Evolutionary conservation across 75 land plant genomes (phyloP).

Genomic region (Adiantum capillusveneris): DNA sequence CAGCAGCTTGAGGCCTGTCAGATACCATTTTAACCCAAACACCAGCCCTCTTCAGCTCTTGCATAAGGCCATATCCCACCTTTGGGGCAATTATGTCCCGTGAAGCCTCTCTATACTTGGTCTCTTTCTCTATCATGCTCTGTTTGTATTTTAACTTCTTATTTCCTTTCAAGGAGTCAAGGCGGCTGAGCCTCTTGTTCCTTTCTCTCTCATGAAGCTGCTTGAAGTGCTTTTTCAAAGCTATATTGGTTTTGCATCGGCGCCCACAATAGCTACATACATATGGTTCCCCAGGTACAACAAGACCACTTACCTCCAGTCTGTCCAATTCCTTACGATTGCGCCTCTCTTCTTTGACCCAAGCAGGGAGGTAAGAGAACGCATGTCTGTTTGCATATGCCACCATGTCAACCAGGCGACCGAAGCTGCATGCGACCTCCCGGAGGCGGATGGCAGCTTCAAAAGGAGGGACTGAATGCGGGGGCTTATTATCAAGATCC

Average conservation of each 20-base stretch:
- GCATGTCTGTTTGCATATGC: slow-evolving; percentile 73
- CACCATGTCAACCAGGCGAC: slow-evolving; percentile 38
- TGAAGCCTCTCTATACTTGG: slow-evolving; percentile 52
- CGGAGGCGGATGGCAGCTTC: slow-evolving; percentile 58
- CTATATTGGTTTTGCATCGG: slow-evolving; percentile 42
- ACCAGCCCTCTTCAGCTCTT: slow-evolving; percentile 61
- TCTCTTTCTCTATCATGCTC: slow-evolving; percentile 48
- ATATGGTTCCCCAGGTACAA: slow-evolving; percentile 32
- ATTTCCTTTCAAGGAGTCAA: slow-evolving; percentile 49
- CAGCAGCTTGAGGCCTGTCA: slow-evolving; percentile 51
- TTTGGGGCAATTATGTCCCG: slow-evolving; percentile 39
- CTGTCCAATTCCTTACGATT: slow-evolving; percentile 33
- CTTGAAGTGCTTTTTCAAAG: slow-evolving; percentile 63
- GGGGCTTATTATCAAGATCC: slow-evolving; percentile 84
- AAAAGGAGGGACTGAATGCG: slow-evolving; percentile 41
- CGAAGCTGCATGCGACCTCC: slow-evolving; percentile 44
- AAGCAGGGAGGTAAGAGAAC: slow-evolving; percentile 39
- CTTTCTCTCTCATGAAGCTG: slow-evolving; percentile 78
- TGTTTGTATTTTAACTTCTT: slow-evolving; percentile 38
- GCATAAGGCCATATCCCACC: slow-evolving; percentile 56
- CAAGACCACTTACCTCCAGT: slow-evolving; percentile 29
- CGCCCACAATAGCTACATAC: slow-evolving; percentile 72
- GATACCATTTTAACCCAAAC: slow-evolving; percentile 50
- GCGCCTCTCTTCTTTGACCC: slow-evolving; percentile 37
- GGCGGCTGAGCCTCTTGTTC: slow-evolving; percentile 49